A percentile compares a stretch with the other conserved stretches of the same genome.
These are phyloP conservation scores for Verticillium klebahnii DNA, from an alignment of 2,329 filamentous ascomycete genomes.

Conservation along the genomic window DNA sequence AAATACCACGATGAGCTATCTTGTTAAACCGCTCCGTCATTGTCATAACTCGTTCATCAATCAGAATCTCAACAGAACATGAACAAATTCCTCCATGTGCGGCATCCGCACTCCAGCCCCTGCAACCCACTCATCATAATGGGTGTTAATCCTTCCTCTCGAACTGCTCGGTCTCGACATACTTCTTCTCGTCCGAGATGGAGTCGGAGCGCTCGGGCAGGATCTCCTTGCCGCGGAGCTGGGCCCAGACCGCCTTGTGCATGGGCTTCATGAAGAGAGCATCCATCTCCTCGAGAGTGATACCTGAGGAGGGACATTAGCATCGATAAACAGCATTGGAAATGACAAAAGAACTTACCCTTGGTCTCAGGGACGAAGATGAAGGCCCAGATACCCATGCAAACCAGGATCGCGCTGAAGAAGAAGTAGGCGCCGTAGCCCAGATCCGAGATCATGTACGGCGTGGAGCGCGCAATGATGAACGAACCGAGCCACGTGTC, in stretches of 20 bases:
- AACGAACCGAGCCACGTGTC: conserved; percentile 34
- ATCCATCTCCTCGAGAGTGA: conserved; percentile 45
- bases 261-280: conserved; percentile 22
- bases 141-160: background rate
- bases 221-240: conserved; percentile 11
- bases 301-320: conserved; percentile 12
- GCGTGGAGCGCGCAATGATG: conserved; percentile 32
- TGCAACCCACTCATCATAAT: background rate
- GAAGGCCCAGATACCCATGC: conserved; percentile 40
- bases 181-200: conserved; percentile 9
- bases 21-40: no score
- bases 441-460: conserved; percentile 34
- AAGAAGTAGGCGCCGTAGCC: conserved; percentile 49
- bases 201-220: conserved; percentile 5
- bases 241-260: conserved; percentile 25
- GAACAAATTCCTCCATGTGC: background rate
- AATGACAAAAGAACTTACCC: conserved; percentile 19
- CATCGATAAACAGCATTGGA: background rate
- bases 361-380: conserved; percentile 50
- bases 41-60: no score
- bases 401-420: conserved; percentile 41
- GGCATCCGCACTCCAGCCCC: background rate
- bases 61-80: background rate
- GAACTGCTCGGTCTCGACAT: conserved; percentile 1
- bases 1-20: no score